Percentiles rank a stretch among this genome's conserved stretches.
phyloP scores from a whole-genome alignment of 768 basidiomycete genomes.

The Epithele typhae region DNA sequence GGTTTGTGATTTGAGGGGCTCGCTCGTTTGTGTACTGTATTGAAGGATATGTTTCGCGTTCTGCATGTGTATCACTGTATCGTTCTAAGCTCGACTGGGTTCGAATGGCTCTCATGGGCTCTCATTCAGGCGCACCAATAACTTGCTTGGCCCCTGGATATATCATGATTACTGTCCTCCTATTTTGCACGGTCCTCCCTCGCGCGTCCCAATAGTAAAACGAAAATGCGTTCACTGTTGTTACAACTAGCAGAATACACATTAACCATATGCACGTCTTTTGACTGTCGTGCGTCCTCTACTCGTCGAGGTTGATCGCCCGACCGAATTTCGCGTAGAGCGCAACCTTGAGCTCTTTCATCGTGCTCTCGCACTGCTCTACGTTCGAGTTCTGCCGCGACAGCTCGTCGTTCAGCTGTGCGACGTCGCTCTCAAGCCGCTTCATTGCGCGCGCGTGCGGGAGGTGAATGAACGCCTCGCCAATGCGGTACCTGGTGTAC shows the following conservation, averaged over 20 bases:
- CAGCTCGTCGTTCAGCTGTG: constrained; percentile 52
- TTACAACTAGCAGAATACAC: too few species aligned
- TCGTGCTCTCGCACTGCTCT: constrained; percentile 64
- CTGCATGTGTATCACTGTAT: too few species aligned
- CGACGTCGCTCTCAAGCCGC: constrained; percentile 68
- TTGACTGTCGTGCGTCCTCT: too few species aligned
- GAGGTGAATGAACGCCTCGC: constrained; percentile 85
- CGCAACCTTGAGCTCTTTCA: constrained; percentile 75
- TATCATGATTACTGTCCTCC: too few species aligned
- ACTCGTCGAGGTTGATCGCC: constrained; percentile 91
- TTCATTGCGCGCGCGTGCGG: constrained; percentile 62
- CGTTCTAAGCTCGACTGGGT: neutral
- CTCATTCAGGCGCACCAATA: too few species aligned
- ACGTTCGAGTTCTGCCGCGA: constrained; percentile 44
- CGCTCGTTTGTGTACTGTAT: neutral
- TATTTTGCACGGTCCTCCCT: too few species aligned
- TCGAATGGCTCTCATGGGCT: neutral
- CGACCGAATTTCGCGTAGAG: constrained; percentile 91
- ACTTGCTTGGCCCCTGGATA: too few species aligned
- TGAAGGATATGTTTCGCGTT: neutral
- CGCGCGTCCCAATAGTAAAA: too few species aligned
- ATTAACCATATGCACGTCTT: too few species aligned
- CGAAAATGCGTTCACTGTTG: too few species aligned
- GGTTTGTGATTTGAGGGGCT: neutral
- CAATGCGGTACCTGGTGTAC: constrained; percentile 72